Evolutionary conservation across 2,329 filamentous ascomycete genomes (phyloP).

Genomic region (Cladosporium sp.): DNA sequence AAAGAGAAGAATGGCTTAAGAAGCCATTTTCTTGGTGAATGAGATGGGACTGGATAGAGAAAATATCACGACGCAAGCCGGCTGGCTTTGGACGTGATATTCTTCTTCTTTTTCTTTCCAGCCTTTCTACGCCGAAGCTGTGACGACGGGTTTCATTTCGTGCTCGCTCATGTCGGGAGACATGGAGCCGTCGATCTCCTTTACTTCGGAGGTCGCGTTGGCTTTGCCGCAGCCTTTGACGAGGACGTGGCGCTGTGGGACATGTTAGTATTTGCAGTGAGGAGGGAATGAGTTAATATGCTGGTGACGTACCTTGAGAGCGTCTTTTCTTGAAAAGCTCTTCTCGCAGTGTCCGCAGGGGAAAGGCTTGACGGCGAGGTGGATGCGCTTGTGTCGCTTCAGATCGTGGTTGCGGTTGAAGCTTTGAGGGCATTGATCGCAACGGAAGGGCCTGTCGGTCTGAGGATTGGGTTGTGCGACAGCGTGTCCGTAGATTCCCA

Average conservation of each 20-base stretch:
- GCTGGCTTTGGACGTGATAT: not conserved
- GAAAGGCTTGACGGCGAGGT: slow-evolving; percentile 92
- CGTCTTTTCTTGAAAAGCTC: slow-evolving; percentile 95
- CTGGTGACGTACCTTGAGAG: slow-evolving; percentile 72
- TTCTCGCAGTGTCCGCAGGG: slow-evolving; percentile 90
- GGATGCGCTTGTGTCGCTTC: slow-evolving; percentile 93
- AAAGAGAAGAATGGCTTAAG: slow-evolving; percentile 1
- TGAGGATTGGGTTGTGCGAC: slow-evolving; percentile 48
- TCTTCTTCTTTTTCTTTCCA: not conserved
- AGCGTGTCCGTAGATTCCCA: slow-evolving; percentile 58
- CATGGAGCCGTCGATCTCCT: slow-evolving; percentile 33
- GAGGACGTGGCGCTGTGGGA: slow-evolving; percentile 58
- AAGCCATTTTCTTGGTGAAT: not conserved
- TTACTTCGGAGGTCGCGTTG: slow-evolving; percentile 29
- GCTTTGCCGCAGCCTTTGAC: slow-evolving; percentile 64
- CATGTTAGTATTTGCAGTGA: slow-evolving; percentile 25
- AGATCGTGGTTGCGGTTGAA: slow-evolving; percentile 97
- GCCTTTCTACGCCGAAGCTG: slow-evolving; percentile 21
- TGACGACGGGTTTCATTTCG: slow-evolving; percentile 29
- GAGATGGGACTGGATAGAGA: not conserved
- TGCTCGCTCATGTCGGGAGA: slow-evolving; percentile 31
- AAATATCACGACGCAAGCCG: not conserved
- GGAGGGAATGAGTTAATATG: not conserved
- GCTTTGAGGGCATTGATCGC: slow-evolving; percentile 84
- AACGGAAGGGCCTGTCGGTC: slow-evolving; percentile 88